Conservation (phyloP, 73 alveolate species). For the Effrenium voratum region DNA sequence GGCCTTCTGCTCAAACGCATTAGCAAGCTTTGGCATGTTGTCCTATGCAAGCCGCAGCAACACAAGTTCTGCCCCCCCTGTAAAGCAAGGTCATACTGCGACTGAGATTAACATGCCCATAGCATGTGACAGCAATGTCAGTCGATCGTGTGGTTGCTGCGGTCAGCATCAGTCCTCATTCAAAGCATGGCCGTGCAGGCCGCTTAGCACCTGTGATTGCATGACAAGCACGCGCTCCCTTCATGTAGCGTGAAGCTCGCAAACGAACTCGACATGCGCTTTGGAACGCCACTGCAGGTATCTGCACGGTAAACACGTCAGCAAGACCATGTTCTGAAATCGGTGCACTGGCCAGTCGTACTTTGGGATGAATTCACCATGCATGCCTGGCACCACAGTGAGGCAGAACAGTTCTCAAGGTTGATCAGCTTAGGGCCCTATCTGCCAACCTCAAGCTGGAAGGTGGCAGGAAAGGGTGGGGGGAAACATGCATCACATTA, state of each 20-base stretch:
- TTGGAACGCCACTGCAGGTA: too few species aligned
- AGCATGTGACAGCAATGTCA: not conserved
- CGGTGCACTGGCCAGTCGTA: conserved; percentile 94
- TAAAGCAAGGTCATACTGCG: not conserved
- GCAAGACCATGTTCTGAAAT: conserved; percentile 75
- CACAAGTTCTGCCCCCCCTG: not conserved
- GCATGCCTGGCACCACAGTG: conserved; percentile 19
- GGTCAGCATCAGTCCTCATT: not conserved
- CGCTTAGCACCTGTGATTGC: conserved; percentile 47
- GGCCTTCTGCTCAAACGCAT: conserved; percentile 72
- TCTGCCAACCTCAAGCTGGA: too few species aligned
- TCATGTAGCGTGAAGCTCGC: not conserved
- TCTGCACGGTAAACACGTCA: not conserved
- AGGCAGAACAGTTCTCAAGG: not conserved
- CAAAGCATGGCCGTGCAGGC: conserved; percentile 46
- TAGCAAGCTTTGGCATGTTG: conserved; percentile 53
- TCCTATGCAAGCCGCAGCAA: not conserved
- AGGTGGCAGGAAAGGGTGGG: too few species aligned
- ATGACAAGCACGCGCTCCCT: not conserved
- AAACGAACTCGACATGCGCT: too few species aligned
- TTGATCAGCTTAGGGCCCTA: too few species aligned
- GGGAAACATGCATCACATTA: too few species aligned
- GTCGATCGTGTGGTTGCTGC: not conserved
- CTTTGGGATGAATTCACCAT: conserved; percentile 85
- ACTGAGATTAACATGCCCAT: not conserved